phyloP scores from a whole-genome alignment of 1,284 basidiomycete genomes.

The Violaceomyces palustris region DNA sequence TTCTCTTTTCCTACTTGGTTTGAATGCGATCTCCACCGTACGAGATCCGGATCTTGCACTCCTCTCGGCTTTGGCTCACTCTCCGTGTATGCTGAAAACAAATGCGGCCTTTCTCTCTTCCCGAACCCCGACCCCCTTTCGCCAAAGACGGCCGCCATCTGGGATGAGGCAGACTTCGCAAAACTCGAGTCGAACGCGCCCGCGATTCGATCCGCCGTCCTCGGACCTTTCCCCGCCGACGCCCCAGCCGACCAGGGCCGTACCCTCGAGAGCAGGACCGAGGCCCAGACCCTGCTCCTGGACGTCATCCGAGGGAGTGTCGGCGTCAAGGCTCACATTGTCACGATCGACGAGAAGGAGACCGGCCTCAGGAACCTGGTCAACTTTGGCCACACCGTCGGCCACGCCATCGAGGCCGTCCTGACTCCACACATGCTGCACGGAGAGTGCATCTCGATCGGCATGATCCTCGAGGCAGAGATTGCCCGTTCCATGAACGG shows the following conservation, averaged over 20 bases:
- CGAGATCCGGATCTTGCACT: too few relatives aligned
- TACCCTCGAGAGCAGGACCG: slow-evolving; percentile 42
- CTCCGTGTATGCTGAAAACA: too few relatives aligned
- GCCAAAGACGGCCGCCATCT: slow-evolving; percentile 51
- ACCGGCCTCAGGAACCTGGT: slow-evolving; percentile 52
- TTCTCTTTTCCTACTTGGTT: not conserved
- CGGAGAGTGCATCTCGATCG: slow-evolving; percentile 51
- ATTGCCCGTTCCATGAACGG: slow-evolving; percentile 43
- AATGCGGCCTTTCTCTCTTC: too few relatives aligned
- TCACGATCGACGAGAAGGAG: slow-evolving; percentile 51
- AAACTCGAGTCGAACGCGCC: slow-evolving; percentile 48
- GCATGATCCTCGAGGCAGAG: slow-evolving; percentile 52
- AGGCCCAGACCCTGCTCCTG: slow-evolving; percentile 46
- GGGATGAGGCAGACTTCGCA: slow-evolving; percentile 49
- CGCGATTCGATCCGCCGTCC: slow-evolving; percentile 47
- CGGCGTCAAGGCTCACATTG: slow-evolving; percentile 52
- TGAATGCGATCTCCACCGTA: not conserved
- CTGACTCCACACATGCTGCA: slow-evolving; percentile 51
- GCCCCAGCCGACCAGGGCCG: slow-evolving; percentile 32
- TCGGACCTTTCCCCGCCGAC: slow-evolving; percentile 32
- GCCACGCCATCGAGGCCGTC: slow-evolving; percentile 52
- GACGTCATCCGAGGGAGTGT: slow-evolving; percentile 52
- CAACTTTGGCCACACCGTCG: slow-evolving; percentile 52
- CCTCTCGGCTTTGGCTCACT: too few relatives aligned
- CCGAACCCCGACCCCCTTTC: too few relatives aligned